A percentile compares a stretch with the other conserved stretches of the same genome.
These are phyloP conservation scores for Scheffersomyces coipomensis DNA, from an alignment of 805 yeast genomes.

Conservation along the genomic window DNA sequence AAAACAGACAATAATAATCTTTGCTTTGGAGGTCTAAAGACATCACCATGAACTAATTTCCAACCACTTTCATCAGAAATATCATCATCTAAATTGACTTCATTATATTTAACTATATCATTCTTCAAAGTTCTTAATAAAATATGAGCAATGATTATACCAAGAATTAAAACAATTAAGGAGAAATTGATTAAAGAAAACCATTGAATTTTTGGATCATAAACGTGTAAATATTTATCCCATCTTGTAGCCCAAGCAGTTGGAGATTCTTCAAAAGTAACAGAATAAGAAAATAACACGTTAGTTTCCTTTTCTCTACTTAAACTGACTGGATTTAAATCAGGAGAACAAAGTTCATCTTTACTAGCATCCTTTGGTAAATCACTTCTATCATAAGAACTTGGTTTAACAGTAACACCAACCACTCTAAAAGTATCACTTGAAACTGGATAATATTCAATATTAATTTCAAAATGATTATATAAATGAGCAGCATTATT, in stretches of 20 bases:
- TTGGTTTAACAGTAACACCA: slow-evolving; percentile 79
- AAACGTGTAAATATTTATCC: slow-evolving; percentile 93
- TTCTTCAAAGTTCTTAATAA: slow-evolving; percentile 75
- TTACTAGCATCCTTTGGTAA: slow-evolving; percentile 18
- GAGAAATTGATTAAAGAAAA: slow-evolving; percentile 87
- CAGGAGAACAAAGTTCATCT: slow-evolving; percentile 28
- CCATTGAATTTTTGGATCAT: slow-evolving; percentile 95
- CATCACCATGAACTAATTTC: slow-evolving; percentile 95
- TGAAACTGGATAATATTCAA: slow-evolving; percentile 81
- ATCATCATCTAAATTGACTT: slow-evolving; percentile 81
- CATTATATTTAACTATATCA: slow-evolving; percentile 87
- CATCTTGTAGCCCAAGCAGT: slow-evolving; percentile 98
- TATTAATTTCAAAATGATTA: slow-evolving; percentile 76
- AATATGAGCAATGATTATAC: slow-evolving; percentile 75
- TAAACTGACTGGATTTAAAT: slow-evolving; percentile 45
- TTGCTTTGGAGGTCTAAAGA: slow-evolving; percentile 78
- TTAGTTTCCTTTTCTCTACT: slow-evolving; percentile 47
- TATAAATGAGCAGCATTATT: slow-evolving; percentile 56
- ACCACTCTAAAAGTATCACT: slow-evolving; percentile 78
- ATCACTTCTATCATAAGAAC: slow-evolving; percentile 45
- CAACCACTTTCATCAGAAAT: slow-evolving; percentile 93
- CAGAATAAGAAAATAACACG: slow-evolving; percentile 85
- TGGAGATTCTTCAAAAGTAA: slow-evolving; percentile 62
- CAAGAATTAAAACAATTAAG: slow-evolving; percentile 72
- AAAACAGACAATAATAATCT: slow-evolving; percentile 73